These are phyloP conservation scores for Aegilops sharonensis DNA, from an alignment of 176 grass and related monocot species.

Conservation along the genomic window DNA sequence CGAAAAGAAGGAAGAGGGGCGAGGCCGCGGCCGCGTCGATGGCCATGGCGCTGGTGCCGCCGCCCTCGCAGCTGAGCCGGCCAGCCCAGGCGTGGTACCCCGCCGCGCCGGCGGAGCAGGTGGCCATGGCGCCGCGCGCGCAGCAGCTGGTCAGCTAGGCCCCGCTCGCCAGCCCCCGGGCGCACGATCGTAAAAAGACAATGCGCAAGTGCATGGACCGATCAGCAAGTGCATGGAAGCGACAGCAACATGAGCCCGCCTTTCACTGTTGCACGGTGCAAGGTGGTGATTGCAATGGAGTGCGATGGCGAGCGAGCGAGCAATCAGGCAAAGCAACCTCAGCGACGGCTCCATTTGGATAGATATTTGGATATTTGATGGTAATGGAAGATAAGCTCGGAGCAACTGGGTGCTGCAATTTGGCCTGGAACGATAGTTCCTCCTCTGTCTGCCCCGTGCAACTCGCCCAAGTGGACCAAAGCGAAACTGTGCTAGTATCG, in stretches of 20 bases:
- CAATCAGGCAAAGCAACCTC: not conserved
- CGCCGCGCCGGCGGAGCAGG: conserved; percentile 32
- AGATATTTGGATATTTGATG: not conserved
- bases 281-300: not conserved
- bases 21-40: conserved; percentile 61
- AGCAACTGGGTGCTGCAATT: conserved; percentile 20
- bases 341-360: conserved; percentile 28
- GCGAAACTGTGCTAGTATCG: not conserved
- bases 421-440: not conserved
- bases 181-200: not conserved
- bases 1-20: conserved; percentile 64
- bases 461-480: conserved; percentile 34
- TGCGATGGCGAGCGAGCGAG: not conserved
- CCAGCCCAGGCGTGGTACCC: conserved; percentile 44
- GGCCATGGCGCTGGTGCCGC: conserved; percentile 33
- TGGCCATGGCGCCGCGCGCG: conserved; percentile 20
- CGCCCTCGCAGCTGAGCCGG: conserved; percentile 30
- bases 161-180: not conserved
- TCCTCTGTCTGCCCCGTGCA: not conserved
- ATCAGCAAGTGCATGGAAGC: not conserved
- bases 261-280: conserved; percentile 1
- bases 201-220: not conserved
- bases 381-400: conserved; percentile 25
- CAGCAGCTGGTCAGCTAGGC: conserved; percentile 58
- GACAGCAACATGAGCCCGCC: not conserved